Percentiles rank a stretch among this genome's conserved stretches.
Conservation (phyloP, 1,284 basidiomycete genomes). For the Microbotryum saponariae region DNA sequence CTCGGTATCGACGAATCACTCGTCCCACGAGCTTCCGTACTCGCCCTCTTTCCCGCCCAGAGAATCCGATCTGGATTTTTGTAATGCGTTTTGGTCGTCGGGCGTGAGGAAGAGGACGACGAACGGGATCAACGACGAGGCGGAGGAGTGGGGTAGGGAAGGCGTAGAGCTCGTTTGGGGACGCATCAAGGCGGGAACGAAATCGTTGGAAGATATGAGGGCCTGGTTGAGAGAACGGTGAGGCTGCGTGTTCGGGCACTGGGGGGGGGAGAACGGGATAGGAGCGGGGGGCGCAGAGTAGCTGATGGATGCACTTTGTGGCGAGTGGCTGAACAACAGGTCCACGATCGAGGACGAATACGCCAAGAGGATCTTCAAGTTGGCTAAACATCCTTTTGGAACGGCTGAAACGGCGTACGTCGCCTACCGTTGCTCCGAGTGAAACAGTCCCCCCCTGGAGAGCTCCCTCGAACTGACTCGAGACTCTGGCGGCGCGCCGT, state of each 20-base stretch:
- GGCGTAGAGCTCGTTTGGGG: conserved; percentile 72
- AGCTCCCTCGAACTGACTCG: too few species aligned
- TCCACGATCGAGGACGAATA: conserved; percentile 83
- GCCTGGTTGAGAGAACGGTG: conserved; percentile 85
- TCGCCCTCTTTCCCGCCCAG: not conserved
- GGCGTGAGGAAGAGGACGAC: conserved; percentile 44
- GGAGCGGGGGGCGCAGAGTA: not conserved
- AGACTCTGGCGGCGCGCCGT: too few species aligned
- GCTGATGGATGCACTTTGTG: not conserved
- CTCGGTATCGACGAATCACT: too few species aligned
- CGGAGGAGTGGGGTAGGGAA: conserved; percentile 49
- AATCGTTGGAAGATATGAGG: conserved; percentile 80
- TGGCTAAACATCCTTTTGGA: conserved; percentile 70
- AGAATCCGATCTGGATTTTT: conserved; percentile 60
- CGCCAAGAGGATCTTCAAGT: conserved; percentile 72
- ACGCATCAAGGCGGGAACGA: conserved; percentile 72
- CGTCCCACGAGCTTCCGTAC: not conserved
- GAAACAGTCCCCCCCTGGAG: too few species aligned
- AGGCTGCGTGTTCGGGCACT: conserved; percentile 37
- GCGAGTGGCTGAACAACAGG: conserved; percentile 8
- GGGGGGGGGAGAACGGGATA: not conserved
- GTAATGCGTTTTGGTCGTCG: conserved; percentile 82
- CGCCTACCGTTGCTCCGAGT: not conserved
- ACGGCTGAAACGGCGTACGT: conserved; percentile 82
- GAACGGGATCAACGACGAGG: conserved; percentile 38